Percentiles rank a stretch among this genome's conserved stretches.
phyloP scores from a whole-genome alignment of 192 early-diverging fungal genomes.

The Gaertneriomyces semiglobifer region DNA sequence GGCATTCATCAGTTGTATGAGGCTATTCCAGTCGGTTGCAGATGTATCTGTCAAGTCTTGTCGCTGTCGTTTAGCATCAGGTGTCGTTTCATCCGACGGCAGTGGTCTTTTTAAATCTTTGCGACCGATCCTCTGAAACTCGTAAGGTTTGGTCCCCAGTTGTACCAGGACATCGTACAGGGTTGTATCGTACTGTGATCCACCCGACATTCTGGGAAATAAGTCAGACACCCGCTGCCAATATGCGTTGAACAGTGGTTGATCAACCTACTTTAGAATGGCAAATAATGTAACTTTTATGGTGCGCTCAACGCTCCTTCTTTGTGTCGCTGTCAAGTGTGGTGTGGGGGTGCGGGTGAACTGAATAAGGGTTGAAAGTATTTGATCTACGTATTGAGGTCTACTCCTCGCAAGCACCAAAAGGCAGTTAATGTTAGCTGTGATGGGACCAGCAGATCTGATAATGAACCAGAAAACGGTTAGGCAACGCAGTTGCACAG shows the following conservation, averaged over 20 bases:
- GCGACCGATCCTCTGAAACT: constrained; percentile 28
- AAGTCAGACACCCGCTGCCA: no score
- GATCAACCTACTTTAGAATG: constrained; percentile 23
- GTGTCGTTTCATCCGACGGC: not conserved
- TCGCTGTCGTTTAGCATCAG: constrained; percentile 1
- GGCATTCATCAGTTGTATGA: constrained; percentile 5
- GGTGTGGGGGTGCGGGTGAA: constrained; percentile 14
- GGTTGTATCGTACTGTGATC: constrained; percentile 13
- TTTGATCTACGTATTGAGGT: constrained; percentile 22
- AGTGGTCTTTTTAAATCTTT: constrained; percentile 11
- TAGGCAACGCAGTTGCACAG: not conserved
- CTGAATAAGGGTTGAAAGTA: constrained; percentile 28
- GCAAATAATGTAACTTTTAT: constrained; percentile 43
- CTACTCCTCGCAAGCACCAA: constrained; percentile 29
- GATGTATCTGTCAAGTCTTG: not conserved
- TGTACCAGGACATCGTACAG: constrained; percentile 32
- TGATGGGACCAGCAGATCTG: constrained; percentile 30
- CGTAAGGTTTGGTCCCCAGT: constrained; percentile 43
- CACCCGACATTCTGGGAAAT: constrained; percentile 14
- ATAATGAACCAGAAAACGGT: constrained; percentile 13
- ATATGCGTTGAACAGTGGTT: no score
- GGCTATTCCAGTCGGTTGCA: no score
- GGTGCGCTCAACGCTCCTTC: constrained; percentile 36
- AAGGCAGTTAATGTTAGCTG: constrained; percentile 40
- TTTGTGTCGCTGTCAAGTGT: constrained; percentile 21